phyloP scores from a whole-genome alignment of 2,329 filamentous ascomycete species.

The Stagonosporopsis rhizophila region DNA sequence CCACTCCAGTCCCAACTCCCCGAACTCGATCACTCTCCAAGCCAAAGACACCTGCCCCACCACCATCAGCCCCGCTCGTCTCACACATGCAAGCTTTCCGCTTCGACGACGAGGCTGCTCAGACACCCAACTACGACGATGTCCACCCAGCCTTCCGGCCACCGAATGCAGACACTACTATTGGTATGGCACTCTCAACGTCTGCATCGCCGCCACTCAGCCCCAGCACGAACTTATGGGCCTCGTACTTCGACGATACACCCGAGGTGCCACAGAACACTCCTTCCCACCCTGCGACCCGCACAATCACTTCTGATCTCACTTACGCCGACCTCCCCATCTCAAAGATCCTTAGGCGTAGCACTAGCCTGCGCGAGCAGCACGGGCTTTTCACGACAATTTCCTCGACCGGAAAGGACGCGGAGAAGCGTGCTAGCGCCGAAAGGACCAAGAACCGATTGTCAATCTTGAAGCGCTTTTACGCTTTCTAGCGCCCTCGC shows the following conservation, averaged over 20 bases:
- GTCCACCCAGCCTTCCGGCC: slow-evolving; percentile 17
- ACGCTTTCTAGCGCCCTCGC: slow-evolving; percentile 2
- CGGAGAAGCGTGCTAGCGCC: slow-evolving; percentile 3
- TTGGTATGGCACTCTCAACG: slow-evolving; percentile 25
- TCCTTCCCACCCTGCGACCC: background rate
- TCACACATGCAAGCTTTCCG: slow-evolving; percentile 11
- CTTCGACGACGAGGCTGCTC: slow-evolving; percentile 4
- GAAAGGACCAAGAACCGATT: slow-evolving; percentile 5
- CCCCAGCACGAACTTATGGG: background rate
- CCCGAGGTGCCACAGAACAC: background rate
- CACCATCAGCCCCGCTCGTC: background rate
- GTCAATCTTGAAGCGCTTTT: slow-evolving; percentile 15
- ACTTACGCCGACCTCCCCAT: slow-evolving; percentile 4
- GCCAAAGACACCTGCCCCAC: background rate
- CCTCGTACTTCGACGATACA: background rate
- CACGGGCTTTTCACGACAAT: background rate
- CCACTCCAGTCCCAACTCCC: slow-evolving; percentile 13
- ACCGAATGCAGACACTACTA: slow-evolving; percentile 2
- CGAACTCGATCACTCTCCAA: slow-evolving; percentile 11
- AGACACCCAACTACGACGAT: background rate
- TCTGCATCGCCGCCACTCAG: slow-evolving; percentile 18
- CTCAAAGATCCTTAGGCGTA: background rate
- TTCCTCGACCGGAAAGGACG: background rate
- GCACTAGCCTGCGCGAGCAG: background rate
- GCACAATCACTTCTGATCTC: background rate